Evolutionary conservation across 2,329 filamentous ascomycete species (phyloP), one percentile per base, ranked within the genome.

Genomic region (Aspergillus puulaauensis): DNA sequence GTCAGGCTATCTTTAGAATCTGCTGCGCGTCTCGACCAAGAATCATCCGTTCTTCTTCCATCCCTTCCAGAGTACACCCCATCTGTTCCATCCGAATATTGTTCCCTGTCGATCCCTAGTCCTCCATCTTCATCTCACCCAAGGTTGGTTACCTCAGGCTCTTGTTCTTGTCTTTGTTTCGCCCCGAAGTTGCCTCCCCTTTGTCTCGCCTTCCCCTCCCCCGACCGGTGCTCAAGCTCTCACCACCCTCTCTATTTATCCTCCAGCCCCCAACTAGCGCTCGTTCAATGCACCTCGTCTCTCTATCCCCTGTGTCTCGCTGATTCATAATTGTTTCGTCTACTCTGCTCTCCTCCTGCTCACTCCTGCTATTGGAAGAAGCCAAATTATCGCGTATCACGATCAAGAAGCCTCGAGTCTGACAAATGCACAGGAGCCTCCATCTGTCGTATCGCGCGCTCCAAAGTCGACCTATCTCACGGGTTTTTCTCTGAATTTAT

Each of bases 1-100:
- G 44, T 40, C 45, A 51, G 57, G 64, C 67, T 70, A 70, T 72
- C 65, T 69, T 73, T 67, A 71, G 69, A 64, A 70, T 70, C 63
- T 64, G 70, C 64, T 70, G 66, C 58, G 67, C 59, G 63, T 61
- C 60, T 63, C 62, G 59, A 62, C 57, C 62, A 54, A 51, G 40
- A 54, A 51, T 51, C 57, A 63, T 48, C 58, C 52, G 53, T 62
- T 43, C 52, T 54, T 51, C 43, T 60, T 53, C 59, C 56, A 64
- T 62, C 63, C 52, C 53, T 54, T 59, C 54, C 57, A 54, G 55
- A 33, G 48, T 17, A 49, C 33, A 47, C 54, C 57, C 49, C 52
- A 56, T 52, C 55, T 45, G 48, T 50, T 56, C 57, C 53, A 57
- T 59, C 57, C 41, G 41, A 57, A 46, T 54, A 56, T 56, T 52